Evolutionary conservation across 2,329 filamentous ascomycete species (phyloP).

Genomic region (Trichoderma koningii): DNA sequence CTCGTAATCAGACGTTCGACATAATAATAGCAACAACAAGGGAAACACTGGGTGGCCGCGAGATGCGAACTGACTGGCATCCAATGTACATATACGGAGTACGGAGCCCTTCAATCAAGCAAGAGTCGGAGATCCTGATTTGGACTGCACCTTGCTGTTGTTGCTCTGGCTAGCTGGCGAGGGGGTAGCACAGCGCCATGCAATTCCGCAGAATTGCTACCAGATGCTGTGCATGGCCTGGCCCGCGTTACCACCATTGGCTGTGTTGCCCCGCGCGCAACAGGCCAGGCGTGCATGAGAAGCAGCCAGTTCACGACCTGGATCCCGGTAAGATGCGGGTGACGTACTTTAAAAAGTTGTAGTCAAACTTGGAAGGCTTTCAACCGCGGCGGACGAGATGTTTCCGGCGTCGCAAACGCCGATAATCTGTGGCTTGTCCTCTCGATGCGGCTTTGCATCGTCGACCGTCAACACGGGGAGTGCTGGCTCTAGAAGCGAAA

Average conservation of each 20-base stretch:
- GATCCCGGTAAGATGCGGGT: slow-evolving; percentile 23
- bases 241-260: slow-evolving; percentile 9
- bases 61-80: slow-evolving; percentile 19
- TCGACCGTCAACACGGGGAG: not conserved
- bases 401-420: slow-evolving; percentile 2
- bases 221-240: slow-evolving; percentile 24
- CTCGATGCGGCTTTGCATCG: slow-evolving; percentile 2
- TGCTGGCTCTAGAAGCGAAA: not conserved
- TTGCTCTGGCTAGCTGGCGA: slow-evolving; percentile 10
- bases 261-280: slow-evolving; percentile 16
- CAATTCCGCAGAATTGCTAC: slow-evolving; percentile 5
- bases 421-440: slow-evolving; percentile 5
- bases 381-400: not conserved
- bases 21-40: slow-evolving; percentile 13
- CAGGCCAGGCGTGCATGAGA: slow-evolving; percentile 3
- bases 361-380: not conserved
- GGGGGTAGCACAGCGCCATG: not conserved
- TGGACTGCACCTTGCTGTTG: not conserved
- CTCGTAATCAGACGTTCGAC: not conserved
- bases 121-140: not conserved
- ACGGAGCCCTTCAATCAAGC: not conserved
- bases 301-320: slow-evolving; percentile 6
- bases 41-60: not conserved
- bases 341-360: slow-evolving; percentile 10
- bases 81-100: not conserved